A percentile compares a stretch with the other conserved stretches of the same genome.
phyloP scores from a whole-genome alignment of 805 yeast genomes.

The Candida silvicultrix region DNA sequence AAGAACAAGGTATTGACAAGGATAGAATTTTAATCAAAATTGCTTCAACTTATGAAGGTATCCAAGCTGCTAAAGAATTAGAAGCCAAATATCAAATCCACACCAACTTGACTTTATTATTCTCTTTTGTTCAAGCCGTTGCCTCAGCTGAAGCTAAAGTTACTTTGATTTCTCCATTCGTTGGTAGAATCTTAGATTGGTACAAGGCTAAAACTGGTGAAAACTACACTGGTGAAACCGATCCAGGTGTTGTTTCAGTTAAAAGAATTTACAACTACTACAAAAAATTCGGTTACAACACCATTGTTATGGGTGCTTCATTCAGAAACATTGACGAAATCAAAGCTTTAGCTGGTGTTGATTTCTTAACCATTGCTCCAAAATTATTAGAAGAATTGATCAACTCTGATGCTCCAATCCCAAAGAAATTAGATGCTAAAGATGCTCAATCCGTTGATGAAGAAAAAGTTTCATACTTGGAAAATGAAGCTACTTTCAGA shows the following conservation, averaged over 20 bases:
- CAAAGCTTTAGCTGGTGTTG: slow-evolving; percentile 95
- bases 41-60: slow-evolving; percentile 99
- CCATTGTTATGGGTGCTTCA: slow-evolving; percentile 99
- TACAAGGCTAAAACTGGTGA: slow-evolving; percentile 92
- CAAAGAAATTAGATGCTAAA: slow-evolving; percentile 70
- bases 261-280: slow-evolving; percentile 90
- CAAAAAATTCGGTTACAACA: slow-evolving; percentile 93
- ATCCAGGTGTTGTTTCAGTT: slow-evolving; percentile 96
- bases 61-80: slow-evolving; percentile 94
- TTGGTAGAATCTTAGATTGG: slow-evolving; percentile 99
- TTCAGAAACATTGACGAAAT: slow-evolving; percentile 97
- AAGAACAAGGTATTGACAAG: slow-evolving; percentile 76
- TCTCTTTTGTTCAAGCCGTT: slow-evolving; percentile 96
- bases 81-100: slow-evolving; percentile 89
- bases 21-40: slow-evolving; percentile 92
- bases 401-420: slow-evolving; percentile 73
- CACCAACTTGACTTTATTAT: slow-evolving; percentile 90
- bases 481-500: slow-evolving; percentile 89
- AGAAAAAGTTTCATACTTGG: slow-evolving; percentile 71
- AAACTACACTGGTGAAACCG: slow-evolving; percentile 70
- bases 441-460: slow-evolving; percentile 50
- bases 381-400: slow-evolving; percentile 80
- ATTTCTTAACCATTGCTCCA: slow-evolving; percentile 93
- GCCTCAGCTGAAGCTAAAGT: slow-evolving; percentile 98
- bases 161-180: slow-evolving; percentile 96